Evolutionary conservation across 2,329 filamentous ascomycete genomes (phyloP).

Genomic region (Diaporthe helianthi): DNA sequence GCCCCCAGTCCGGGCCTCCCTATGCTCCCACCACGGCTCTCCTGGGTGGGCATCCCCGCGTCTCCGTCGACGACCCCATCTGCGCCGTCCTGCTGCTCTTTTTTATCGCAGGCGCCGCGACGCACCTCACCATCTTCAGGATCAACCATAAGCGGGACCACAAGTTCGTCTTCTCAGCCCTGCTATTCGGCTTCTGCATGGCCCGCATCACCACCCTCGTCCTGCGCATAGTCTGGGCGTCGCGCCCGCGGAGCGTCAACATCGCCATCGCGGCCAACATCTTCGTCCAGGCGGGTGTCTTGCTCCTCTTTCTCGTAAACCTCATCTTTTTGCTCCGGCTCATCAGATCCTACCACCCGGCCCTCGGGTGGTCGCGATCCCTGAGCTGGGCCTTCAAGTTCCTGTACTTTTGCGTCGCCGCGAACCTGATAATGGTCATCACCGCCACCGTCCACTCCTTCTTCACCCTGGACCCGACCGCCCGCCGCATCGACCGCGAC

Average conservation of each 20-base stretch:
- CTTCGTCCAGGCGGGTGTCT: conserved; percentile 75
- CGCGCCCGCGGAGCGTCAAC: conserved; percentile 46
- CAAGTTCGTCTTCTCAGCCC: conserved; percentile 66
- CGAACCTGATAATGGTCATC: conserved; percentile 72
- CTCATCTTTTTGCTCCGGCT: conserved; percentile 79
- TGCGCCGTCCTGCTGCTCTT: conserved; percentile 67
- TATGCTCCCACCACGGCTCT: conserved; percentile 53
- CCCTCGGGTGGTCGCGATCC: conserved; percentile 70
- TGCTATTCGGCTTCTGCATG: conserved; percentile 66
- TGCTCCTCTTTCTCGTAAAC: conserved; percentile 81
- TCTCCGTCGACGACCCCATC: conserved; percentile 68
- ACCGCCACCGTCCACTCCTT: conserved; percentile 67
- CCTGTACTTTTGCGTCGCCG: conserved; percentile 64
- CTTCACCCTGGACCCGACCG: conserved; percentile 66
- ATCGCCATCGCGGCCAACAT: conserved; percentile 68
- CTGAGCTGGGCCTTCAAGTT: conserved; percentile 61
- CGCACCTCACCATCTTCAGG: conserved; percentile 66
- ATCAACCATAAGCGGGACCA: conserved; percentile 57
- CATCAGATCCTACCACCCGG: conserved; percentile 74
- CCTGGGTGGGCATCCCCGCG: conserved; percentile 65
- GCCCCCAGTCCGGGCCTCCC: conserved; percentile 42
- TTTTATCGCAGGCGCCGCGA: conserved; percentile 59
- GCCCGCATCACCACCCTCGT: conserved; percentile 59
- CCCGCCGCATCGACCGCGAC: conserved; percentile 60
- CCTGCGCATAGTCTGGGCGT: conserved; percentile 62